Base-by-base conservation (phyloP, 768 basidiomycete genomes). In the Calocera viscosa region DNA sequence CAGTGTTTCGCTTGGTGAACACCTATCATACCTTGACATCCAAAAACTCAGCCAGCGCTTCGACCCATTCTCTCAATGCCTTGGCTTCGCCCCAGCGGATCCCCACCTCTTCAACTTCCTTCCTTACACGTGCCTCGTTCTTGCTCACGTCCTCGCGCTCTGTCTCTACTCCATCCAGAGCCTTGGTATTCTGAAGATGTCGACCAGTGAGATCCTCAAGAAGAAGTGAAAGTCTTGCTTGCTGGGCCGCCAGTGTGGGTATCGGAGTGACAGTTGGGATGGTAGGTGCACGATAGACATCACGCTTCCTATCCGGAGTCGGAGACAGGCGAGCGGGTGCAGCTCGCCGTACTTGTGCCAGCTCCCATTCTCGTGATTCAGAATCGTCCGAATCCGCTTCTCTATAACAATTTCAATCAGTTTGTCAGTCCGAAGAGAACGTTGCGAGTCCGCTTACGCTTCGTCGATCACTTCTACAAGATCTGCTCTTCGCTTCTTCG, bases 401-500 rank as follows among this genome's bases (percentile, higher is more conserved):
- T 2, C 88, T 90, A 65, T 26, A 33, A 26, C 7, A 30, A 60
- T 10, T 2, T 32, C 43, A 53, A 11, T 34, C 35, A 64, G 2
- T 28, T 34, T 63, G 14, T 33, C 19, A 34, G 38, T 65, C 17
- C 22, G 41, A 14, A 2, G 40, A 33, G 22, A 30, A 33, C 26
- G 26, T 19, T 19, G 19, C 16, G 35, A 65, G 17, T 63, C 40
- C 39, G 82, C 87, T 43, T 75, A 91, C 90, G 84, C 88, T 68
- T 94, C 90, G 8, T 83, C 83, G 67, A 94, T 92, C 80, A 91
- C 78, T 74, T 90, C 90, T 67, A 84, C 81, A 83, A 91, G 91
- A 1, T 81, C 80, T 67, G 85, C 85, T 70, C 85, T 81, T 24
- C 83, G 81, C 73, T 87, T 87, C 43, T 75, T 77, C 1, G 85